A percentile compares a stretch with the other conserved stretches of the same genome.
These are phyloP conservation scores for Pleurotus sapidus DNA, from an alignment of 768 basidiomycete species.

Conservation along the genomic window DNA sequence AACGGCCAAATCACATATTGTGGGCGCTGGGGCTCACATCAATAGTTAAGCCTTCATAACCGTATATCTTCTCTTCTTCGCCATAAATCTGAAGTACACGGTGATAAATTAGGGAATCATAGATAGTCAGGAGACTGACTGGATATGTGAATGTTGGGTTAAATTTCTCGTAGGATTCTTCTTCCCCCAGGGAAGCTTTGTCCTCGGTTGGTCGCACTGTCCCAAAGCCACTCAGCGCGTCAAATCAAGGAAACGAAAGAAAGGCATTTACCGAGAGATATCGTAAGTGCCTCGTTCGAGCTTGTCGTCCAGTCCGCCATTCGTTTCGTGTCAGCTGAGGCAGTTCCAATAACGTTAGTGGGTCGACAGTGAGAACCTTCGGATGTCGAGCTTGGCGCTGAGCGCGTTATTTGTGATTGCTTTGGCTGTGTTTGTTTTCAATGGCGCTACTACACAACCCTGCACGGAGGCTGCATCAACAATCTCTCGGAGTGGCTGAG, in stretches of 20 bases:
- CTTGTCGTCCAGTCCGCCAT: constrained; percentile 76
- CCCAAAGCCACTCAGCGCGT: background rate
- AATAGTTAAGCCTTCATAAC: constrained; percentile 81
- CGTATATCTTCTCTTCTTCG: constrained; percentile 95
- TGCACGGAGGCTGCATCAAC: too few species aligned
- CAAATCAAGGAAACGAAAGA: background rate
- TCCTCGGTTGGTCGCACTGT: constrained; percentile 76
- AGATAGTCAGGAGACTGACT: constrained; percentile 41
- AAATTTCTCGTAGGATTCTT: constrained; percentile 66
- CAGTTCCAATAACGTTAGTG: background rate
- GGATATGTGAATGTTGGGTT: constrained; percentile 94
- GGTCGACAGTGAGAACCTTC: constrained; percentile 7
- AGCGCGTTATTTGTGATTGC: constrained; percentile 6
- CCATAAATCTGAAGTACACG: constrained; percentile 72
- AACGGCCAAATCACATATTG: background rate
- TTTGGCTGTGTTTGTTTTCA: background rate
- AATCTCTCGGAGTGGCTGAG: too few species aligned
- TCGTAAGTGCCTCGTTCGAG: constrained; percentile 71
- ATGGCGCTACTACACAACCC: background rate
- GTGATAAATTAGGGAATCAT: background rate
- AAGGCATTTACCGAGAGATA: constrained; percentile 64
- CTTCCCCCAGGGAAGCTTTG: constrained; percentile 48
- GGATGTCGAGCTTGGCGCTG: constrained; percentile 7
- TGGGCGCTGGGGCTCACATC: constrained; percentile 52
- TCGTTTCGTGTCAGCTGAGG: background rate